These are phyloP conservation scores for Lentinus tigrinus DNA, from an alignment of 768 basidiomycete species.

Conservation along the genomic window DNA sequence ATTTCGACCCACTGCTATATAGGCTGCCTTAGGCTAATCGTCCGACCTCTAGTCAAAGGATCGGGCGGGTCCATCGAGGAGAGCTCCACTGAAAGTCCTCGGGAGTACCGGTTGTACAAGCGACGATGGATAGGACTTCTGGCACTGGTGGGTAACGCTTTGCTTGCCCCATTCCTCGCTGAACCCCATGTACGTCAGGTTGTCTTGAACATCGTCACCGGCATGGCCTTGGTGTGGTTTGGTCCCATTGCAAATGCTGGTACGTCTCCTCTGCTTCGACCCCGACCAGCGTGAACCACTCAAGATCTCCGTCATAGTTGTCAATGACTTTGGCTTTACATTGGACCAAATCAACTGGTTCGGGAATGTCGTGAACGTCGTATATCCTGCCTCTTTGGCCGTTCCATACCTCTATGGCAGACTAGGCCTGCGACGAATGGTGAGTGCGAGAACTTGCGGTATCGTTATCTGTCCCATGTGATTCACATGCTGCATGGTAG, in stretches of 20 bases:
- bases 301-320: constrained; percentile 39
- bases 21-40: too few species aligned
- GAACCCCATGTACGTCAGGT: constrained; percentile 43
- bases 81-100: background rate
- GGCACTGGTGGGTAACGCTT: constrained; percentile 48
- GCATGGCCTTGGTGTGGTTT: constrained; percentile 80
- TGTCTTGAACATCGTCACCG: constrained; percentile 58
- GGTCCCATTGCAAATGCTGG: constrained; percentile 76
- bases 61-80: background rate
- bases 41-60: background rate
- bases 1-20: background rate
- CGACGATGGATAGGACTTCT: constrained; percentile 63
- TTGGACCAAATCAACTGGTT: constrained; percentile 80
- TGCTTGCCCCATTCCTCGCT: background rate
- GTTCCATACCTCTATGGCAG: constrained; percentile 57
- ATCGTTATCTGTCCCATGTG: background rate
- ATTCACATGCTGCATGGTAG: constrained; percentile 38
- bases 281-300: background rate
- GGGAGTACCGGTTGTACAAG: constrained; percentile 63
- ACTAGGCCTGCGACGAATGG: constrained; percentile 63
- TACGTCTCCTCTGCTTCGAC: constrained; percentile 28
- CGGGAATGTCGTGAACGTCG: constrained; percentile 60
- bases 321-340: constrained; percentile 63
- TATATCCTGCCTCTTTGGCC: constrained; percentile 60
- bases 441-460: constrained; percentile 36